Percentiles rank a stretch among this genome's conserved stretches.
These are phyloP conservation scores for Ceratobasidium sp. DNA, from an alignment of 1,284 basidiomycete species.

Conservation along the genomic window DNA sequence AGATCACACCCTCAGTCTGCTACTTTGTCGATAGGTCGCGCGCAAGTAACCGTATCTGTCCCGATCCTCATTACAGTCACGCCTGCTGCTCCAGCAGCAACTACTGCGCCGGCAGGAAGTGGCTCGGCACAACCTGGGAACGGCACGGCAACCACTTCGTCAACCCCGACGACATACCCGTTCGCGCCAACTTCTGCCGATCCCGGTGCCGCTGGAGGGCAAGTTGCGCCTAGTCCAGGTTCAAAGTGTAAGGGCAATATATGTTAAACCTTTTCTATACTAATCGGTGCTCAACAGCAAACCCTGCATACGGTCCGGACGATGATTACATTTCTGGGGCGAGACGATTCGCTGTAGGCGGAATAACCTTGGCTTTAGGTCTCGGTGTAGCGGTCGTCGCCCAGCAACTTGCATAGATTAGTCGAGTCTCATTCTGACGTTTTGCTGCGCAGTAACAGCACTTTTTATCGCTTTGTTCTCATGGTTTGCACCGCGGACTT, in stretches of 20 bases:
- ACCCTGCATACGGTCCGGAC: constrained; percentile 12
- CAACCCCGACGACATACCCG: constrained; percentile 17
- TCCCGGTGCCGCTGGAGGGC: constrained; percentile 11
- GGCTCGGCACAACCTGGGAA: background rate
- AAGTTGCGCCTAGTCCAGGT: constrained; percentile 9
- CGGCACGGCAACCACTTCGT: background rate
- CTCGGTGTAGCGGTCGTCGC: constrained; percentile 3
- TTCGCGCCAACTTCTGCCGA: background rate
- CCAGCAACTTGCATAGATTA: constrained; percentile 14
- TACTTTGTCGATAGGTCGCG: background rate
- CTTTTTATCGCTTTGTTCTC: constrained; percentile 18
- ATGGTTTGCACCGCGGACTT: constrained; percentile 18
- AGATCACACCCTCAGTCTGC: background rate
- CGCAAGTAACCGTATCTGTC: constrained; percentile 21
- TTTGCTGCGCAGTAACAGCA: background rate
- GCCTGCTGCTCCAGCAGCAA: background rate
- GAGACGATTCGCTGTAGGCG: constrained; percentile 9
- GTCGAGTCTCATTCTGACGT: background rate
- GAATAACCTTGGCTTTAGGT: constrained; percentile 17
- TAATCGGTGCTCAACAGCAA: background rate
- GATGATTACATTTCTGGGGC: constrained; percentile 22
- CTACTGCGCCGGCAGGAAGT: background rate
- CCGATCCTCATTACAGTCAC: constrained; percentile 11
- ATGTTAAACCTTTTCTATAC: background rate
- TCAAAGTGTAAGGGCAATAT: background rate